Evolutionary conservation across 768 basidiomycete species (phyloP).

Genomic region (Leucogyrophana mollusca): DNA sequence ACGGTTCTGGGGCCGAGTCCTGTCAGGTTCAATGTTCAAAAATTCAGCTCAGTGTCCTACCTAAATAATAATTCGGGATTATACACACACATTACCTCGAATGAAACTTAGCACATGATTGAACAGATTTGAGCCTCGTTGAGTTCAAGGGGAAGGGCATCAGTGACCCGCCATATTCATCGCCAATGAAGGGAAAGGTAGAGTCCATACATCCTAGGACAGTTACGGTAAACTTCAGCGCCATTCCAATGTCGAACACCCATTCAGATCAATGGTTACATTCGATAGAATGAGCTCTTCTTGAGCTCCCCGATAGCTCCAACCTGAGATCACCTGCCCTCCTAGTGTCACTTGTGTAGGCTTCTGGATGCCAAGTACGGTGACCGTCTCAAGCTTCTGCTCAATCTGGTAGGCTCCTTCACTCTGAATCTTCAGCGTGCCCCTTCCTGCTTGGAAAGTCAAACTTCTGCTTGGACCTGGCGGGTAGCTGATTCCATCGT

Average conservation of each 20-base stretch:
- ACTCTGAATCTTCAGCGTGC: conserved; percentile 34
- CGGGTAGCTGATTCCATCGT: conserved; percentile 58
- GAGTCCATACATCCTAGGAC: too few relatives aligned
- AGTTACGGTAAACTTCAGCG: too few relatives aligned
- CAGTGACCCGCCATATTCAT: too few relatives aligned
- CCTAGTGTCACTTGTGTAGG: conserved; percentile 39
- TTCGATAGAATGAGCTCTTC: conserved; percentile 37
- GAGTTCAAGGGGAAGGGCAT: too few relatives aligned
- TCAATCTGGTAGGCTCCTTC: conserved; percentile 31
- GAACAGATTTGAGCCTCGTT: too few relatives aligned
- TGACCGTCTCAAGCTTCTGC: conserved; percentile 46
- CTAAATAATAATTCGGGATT: too few relatives aligned
- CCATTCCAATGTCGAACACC: conserved; percentile 31
- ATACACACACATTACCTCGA: too few relatives aligned
- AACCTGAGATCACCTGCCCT: conserved; percentile 29
- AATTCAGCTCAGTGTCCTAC: too few relatives aligned
- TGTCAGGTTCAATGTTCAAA: too few relatives aligned
- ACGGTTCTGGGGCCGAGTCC: too few relatives aligned
- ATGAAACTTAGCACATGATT: too few relatives aligned
- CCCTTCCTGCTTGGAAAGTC: conserved; percentile 37
- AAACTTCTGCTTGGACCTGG: conserved; percentile 49
- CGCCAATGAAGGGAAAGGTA: too few relatives aligned
- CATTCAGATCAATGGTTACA: conserved; percentile 42
- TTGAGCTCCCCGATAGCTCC: conserved; percentile 35
- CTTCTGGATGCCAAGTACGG: conserved; percentile 49